These are phyloP conservation scores for Entonaema liquescens DNA, from an alignment of 495 filamentous ascomycete species.

Conservation along the genomic window DNA sequence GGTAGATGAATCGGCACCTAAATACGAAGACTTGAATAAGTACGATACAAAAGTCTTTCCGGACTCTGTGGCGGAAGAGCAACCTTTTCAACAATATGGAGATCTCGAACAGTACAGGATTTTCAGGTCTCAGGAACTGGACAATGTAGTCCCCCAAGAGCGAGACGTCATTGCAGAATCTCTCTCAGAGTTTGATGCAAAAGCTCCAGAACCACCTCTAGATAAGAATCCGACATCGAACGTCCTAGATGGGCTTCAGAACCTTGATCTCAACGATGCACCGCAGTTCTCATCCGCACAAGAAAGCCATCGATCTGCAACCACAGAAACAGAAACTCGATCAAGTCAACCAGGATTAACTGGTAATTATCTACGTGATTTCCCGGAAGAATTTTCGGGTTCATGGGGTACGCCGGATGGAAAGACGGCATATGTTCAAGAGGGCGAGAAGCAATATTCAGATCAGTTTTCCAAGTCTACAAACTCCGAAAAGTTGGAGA, in stretches of 20 bases:
- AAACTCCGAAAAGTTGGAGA: constrained; percentile 43
- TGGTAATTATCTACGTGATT: constrained; percentile 57
- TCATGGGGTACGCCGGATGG: constrained; percentile 44
- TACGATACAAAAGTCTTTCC: constrained; percentile 46
- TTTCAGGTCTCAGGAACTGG: constrained; percentile 33
- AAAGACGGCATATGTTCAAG: constrained; percentile 28
- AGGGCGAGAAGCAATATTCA: constrained; percentile 34
- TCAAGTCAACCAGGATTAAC: constrained; percentile 42
- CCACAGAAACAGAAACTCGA: not conserved
- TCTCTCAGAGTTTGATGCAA: constrained; percentile 42
- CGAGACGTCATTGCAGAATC: constrained; percentile 41
- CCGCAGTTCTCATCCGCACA: not conserved
- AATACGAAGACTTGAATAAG: constrained; percentile 47
- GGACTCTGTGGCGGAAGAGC: constrained; percentile 43
- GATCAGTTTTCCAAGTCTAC: constrained; percentile 37
- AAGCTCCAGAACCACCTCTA: constrained; percentile 18
- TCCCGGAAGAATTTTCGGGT: constrained; percentile 55
- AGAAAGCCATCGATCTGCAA: not conserved
- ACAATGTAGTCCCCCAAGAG: constrained; percentile 14
- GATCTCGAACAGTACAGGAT: constrained; percentile 46
- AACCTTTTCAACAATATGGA: constrained; percentile 39
- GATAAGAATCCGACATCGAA: constrained; percentile 7
- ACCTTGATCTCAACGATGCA: constrained; percentile 4
- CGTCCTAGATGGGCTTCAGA: constrained; percentile 22
- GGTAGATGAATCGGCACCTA: constrained; percentile 21